Conservation (phyloP, 1,284 basidiomycete genomes). For the Pterulicium gracile region DNA sequence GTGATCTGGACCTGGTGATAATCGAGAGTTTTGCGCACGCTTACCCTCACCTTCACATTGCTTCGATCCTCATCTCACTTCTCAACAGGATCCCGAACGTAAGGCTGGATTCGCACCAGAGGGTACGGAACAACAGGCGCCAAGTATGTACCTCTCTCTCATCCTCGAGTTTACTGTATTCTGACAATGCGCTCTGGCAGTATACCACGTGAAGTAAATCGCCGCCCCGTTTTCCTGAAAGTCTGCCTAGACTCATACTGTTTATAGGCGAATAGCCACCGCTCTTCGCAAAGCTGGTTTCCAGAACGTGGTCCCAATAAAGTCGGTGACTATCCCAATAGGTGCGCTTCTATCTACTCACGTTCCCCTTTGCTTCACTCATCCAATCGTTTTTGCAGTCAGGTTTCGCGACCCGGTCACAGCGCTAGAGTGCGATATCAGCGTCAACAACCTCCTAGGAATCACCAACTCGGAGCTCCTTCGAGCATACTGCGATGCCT, state of each 20-base stretch:
- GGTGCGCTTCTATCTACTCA: conserved; percentile 24
- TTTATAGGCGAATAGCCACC: conserved; percentile 22
- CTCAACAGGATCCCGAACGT: conserved; percentile 25
- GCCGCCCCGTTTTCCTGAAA: too few species aligned
- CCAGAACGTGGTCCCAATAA: conserved; percentile 19
- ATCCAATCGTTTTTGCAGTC: conserved; percentile 28
- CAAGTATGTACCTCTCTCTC: conserved; percentile 25
- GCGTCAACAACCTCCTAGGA: conserved; percentile 48
- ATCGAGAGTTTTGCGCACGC: too few species aligned
- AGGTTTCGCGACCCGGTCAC: conserved; percentile 37
- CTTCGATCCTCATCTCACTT: background rate
- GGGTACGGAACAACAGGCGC: conserved; percentile 6
- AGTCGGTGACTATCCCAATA: conserved; percentile 38
- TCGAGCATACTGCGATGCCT: conserved; percentile 31
- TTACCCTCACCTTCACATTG: too few species aligned
- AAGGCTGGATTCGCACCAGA: conserved; percentile 24
- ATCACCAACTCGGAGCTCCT: conserved; percentile 39
- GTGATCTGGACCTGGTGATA: conserved; percentile 41
- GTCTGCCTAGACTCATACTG: too few species aligned
- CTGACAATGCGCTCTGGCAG: too few species aligned
- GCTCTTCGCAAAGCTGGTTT: conserved; percentile 26
- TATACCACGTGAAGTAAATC: too few species aligned
- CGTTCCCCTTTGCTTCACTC: background rate
- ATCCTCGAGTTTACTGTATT: too few species aligned
- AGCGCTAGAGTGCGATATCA: conserved; percentile 38